Conservation (phyloP, 2,329 filamentous ascomycete genomes). For the Fusarium denticulatum region DNA sequence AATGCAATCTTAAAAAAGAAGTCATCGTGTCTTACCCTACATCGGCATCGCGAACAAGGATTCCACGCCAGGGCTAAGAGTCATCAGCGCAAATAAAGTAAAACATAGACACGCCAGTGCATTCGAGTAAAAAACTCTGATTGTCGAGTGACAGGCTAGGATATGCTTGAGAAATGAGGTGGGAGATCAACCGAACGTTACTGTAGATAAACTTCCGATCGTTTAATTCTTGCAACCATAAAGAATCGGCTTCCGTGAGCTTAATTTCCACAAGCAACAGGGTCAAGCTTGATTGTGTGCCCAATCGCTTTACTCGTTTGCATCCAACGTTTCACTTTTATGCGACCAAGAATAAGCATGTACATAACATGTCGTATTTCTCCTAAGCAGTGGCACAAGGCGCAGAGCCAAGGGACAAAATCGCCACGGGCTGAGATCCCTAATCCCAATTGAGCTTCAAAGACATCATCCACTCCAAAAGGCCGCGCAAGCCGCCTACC, state of each 20-base stretch:
- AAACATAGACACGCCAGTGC: background rate
- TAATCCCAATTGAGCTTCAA: conserved; percentile 25
- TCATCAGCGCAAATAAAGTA: background rate
- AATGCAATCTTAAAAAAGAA: background rate
- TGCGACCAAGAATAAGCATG: background rate
- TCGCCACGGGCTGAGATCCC: conserved; percentile 5
- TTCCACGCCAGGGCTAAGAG: background rate
- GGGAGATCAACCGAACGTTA: background rate
- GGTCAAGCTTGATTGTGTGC: background rate
- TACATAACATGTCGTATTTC: background rate
- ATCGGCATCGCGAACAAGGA: background rate
- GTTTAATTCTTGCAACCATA: background rate
- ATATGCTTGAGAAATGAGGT: background rate
- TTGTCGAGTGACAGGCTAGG: background rate
- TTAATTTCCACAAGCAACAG: background rate
- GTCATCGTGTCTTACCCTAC: conserved; percentile 2
- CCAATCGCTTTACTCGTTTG: conserved; percentile 5
- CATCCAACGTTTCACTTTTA: background rate
- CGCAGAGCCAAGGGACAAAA: background rate
- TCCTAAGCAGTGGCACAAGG: background rate
- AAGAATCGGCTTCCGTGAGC: background rate
- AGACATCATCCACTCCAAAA: conserved; percentile 14
- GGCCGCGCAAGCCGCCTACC: conserved; percentile 17
- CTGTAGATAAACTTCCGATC: conserved; percentile 6
- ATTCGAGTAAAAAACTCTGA: background rate